Evolutionary conservation across 2,329 filamentous ascomycete genomes (phyloP).

Genomic region (Cadophora malorum): DNA sequence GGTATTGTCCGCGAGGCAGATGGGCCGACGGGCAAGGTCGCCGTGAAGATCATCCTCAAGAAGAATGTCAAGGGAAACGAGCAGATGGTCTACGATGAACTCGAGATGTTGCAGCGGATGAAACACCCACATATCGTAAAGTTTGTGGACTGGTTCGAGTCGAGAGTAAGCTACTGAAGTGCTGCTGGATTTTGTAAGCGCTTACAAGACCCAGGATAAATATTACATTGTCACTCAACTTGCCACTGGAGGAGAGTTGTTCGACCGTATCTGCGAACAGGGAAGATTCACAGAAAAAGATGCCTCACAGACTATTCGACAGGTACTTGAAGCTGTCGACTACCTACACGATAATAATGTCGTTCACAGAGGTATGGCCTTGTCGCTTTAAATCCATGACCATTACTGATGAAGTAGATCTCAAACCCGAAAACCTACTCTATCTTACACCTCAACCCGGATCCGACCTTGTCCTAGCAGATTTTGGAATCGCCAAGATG

Average conservation of each 20-base stretch:
- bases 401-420: conserved; percentile 62
- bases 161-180: conserved; percentile 67
- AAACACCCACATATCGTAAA: conserved; percentile 95
- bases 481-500: conserved; percentile 99
- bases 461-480: conserved; percentile 90
- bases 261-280: conserved; percentile 97
- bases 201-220: conserved; percentile 74
- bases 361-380: conserved; percentile 80
- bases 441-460: conserved; percentile 81
- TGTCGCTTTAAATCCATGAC: background rate
- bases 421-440: conserved; percentile 97
- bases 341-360: conserved; percentile 95
- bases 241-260: conserved; percentile 93
- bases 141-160: conserved; percentile 99
- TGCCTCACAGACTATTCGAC: conserved; percentile 86
- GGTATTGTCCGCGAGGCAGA: conserved; percentile 97
- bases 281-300: conserved; percentile 99
- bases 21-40: conserved; percentile 82
- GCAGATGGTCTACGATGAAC: conserved; percentile 97
- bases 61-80: conserved; percentile 99
- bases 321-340: conserved; percentile 90
- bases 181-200: background rate
- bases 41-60: conserved; percentile 98
- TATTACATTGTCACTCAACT: conserved; percentile 99
- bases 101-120: conserved; percentile 89